Evolutionary conservation across 495 filamentous ascomycete species (phyloP).

Genomic region (Penicillium pulvis): DNA sequence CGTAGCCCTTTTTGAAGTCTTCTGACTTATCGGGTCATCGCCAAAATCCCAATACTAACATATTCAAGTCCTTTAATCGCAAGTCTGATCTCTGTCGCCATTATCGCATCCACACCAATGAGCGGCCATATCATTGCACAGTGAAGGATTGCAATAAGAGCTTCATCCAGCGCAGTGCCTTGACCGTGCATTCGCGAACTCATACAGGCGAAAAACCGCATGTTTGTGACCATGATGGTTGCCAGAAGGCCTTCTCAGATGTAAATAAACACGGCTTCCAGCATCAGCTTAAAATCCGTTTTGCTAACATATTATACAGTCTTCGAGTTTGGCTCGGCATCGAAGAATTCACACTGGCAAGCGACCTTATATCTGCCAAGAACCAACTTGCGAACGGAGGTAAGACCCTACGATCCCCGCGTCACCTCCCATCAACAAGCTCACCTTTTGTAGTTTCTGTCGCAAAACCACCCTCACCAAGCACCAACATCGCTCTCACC

Average conservation of each 20-base stretch:
- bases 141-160: conserved; percentile 76
- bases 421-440: conserved; percentile 1
- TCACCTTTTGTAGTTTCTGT: conserved; percentile 64
- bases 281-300: background rate
- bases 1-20: background rate
- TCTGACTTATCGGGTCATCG: conserved; percentile 2
- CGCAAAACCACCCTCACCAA: conserved; percentile 88
- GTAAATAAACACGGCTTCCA: conserved; percentile 50
- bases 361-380: conserved; percentile 79
- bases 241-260: conserved; percentile 84
- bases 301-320: conserved; percentile 47
- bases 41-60: conserved; percentile 4
- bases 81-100: conserved; percentile 90
- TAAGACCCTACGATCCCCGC: conserved; percentile 36
- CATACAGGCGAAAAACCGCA: conserved; percentile 92
- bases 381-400: conserved; percentile 80
- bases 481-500: conserved; percentile 72
- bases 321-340: conserved; percentile 84
- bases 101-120: conserved; percentile 88
- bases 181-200: conserved; percentile 84
- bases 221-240: conserved; percentile 76
- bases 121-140: conserved; percentile 76
- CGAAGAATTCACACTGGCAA: conserved; percentile 85
- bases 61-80: conserved; percentile 79
- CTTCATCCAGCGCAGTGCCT: conserved; percentile 86